Evolutionary conservation across 495 filamentous ascomycete genomes (phyloP), one percentile per base, ranked within the genome.

Genomic region (Xylaria venustula): DNA sequence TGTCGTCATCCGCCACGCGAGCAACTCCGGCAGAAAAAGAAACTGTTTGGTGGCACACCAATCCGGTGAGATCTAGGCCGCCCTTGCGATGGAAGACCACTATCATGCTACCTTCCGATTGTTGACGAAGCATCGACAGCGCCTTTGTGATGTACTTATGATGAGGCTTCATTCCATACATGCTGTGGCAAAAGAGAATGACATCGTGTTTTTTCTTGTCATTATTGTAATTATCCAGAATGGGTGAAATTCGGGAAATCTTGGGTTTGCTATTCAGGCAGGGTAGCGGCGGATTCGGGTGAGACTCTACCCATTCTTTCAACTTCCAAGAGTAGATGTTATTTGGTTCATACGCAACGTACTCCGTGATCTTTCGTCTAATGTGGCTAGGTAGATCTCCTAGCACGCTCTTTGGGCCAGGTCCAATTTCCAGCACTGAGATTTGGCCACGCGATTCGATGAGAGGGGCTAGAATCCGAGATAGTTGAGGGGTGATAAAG

Each of bases 161-260:
- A 67, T 82, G 81, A 32, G 76, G 76, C 9, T 79, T 76, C 81
- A 87, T 81, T 69, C 82, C 81, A 63, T 88, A 85, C 79, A 87
- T 82, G 73, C 84, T 85, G 72, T 87, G 85, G 68, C 83, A 87
- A 71, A 87, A 85, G 53, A 87, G 67, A 57, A 88, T 71, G 63
- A 86, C 57, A 67, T 88, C 78, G 69, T 75, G 87, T 64, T 75
- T 81, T 59, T 78, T 67, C 58, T 71, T 69, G 26, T 56, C 54
- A 60, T 65, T 61, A 63, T 44, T 68, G 57, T 68, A 63, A 32
- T 61, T 57, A 50, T 78, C 47, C 48, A 73, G 58, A 25, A 26
- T 60, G 67, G 86, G 86, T 61, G 79, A 77, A 32, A 51, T 66
- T 68, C 61, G 79, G 72, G 66, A 70, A 65, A 87, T 80, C 3